Conservation (phyloP, 1,284 basidiomycete species). For the Amylostereum areolatum region DNA sequence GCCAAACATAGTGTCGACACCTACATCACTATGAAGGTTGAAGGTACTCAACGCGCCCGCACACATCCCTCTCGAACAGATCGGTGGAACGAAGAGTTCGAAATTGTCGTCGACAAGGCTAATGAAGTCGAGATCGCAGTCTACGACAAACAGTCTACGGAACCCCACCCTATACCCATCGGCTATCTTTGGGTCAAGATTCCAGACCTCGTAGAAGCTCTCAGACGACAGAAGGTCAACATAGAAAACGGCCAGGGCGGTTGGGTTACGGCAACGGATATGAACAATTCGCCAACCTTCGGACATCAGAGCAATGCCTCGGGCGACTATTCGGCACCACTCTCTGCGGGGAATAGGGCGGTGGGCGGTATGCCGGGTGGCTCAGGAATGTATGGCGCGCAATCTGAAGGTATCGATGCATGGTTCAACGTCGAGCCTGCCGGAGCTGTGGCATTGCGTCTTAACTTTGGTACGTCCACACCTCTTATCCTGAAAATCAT, state of each 20-base stretch:
- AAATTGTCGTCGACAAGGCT: conserved; percentile 95
- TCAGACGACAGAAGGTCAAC: conserved; percentile 88
- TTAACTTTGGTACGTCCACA: conserved; percentile 79
- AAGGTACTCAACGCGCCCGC: conserved; percentile 89
- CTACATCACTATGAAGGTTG: conserved; percentile 91
- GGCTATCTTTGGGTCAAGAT: conserved; percentile 96
- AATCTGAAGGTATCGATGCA: conserved; percentile 83
- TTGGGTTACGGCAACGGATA: conserved; percentile 90
- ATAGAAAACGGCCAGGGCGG: conserved; percentile 81
- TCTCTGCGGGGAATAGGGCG: conserved; percentile 28
- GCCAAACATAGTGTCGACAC: conserved; percentile 84
- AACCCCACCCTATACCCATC: conserved; percentile 80
- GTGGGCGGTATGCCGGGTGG: conserved; percentile 20
- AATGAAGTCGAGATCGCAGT: conserved; percentile 98
- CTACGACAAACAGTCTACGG: conserved; percentile 86
- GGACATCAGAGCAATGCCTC: conserved; percentile 14
- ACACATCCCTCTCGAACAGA: conserved; percentile 93
- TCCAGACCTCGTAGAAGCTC: conserved; percentile 91
- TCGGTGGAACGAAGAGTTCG: conserved; percentile 97
- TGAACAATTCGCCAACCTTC: conserved; percentile 30
- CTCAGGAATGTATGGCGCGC: conserved; percentile 24
- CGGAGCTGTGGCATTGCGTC: conserved; percentile 81
- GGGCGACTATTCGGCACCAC: conserved; percentile 14
- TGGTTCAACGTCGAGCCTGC: conserved; percentile 99
- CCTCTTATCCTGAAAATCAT: conserved; percentile 3